Base-by-base conservation (phyloP, 2,329 filamentous ascomycete genomes). In the Fusarium oxysporum region DNA sequence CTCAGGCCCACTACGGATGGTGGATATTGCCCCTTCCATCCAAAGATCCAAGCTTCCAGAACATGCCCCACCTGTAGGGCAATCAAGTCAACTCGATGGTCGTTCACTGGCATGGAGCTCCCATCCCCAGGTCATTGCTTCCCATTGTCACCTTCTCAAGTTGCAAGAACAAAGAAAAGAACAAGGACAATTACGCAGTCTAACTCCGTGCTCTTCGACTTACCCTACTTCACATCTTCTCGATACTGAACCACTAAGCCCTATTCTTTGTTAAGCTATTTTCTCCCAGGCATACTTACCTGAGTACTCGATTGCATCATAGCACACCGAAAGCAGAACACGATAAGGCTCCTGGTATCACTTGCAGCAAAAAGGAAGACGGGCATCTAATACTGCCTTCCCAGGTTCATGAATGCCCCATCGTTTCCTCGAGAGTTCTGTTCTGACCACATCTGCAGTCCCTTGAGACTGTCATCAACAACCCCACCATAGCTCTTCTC, bases 161-260 rank as follows among this genome's bases (percentile, higher is more conserved):
- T 23, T 33, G 13, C 19, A 41, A 30, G 56, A 48, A 71, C 61
- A 66, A 71, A 66, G 50, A 61, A 57, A 48, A 61, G 16, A 40
- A 41, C 33, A 17, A 44, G 16, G n/a, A 55, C 10, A 25, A 25
- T 25, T 25, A 4, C 48, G 30, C 38, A 37, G 21, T 19, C 32
- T n/a, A n/a, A n/a, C 14, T 43, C 25, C 16, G 32, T n/a, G n/a
- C 41, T 16, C 25, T 37, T 11, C 21, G 12, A 19, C n/a, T 54
- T 16, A 17, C 13, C 19, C 43, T 17, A n/a, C 14, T 25, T 25
- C 35, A 14, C 30, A 33, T 32, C 25, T n/a, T 37, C 28, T 40
- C 33, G 41, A 23, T 11, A 19, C 40, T 28, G 8, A 21, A n/a
- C 21, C 10, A 38, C 41, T 16, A 30, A n/a, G 12, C 14, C 16